Conservation (phyloP, 768 basidiomycete genomes). For the Suillus spraguei region DNA sequence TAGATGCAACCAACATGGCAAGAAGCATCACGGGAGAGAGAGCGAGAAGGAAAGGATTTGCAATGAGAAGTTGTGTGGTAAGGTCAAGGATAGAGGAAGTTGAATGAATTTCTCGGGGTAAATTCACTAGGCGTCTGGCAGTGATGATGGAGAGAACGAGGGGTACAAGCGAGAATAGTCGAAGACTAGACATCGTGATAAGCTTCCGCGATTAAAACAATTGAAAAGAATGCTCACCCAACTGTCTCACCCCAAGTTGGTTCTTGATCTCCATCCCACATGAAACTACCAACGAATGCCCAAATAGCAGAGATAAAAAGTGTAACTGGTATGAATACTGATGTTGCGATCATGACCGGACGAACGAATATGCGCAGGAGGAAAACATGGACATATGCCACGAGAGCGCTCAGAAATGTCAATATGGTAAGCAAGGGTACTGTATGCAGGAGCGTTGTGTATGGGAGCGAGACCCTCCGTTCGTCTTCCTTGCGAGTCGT, state of each 20-base stretch:
- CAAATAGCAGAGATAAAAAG: constrained; percentile 76
- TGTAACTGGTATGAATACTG: constrained; percentile 73
- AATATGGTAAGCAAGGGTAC: constrained; percentile 76
- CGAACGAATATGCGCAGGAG: constrained; percentile 81
- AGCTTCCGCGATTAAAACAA: constrained; percentile 18
- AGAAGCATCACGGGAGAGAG: constrained; percentile 78
- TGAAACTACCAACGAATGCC: constrained; percentile 82
- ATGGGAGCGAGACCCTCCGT: constrained; percentile 44
- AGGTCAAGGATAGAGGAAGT: constrained; percentile 60
- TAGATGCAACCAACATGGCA: constrained; percentile 61
- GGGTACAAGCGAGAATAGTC: constrained; percentile 78
- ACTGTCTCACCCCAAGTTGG: constrained; percentile 84
- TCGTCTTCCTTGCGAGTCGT: constrained; percentile 35
- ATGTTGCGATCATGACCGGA: constrained; percentile 80
- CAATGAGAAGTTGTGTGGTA: constrained; percentile 68
- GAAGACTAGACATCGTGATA: constrained; percentile 47
- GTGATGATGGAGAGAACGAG: constrained; percentile 70
- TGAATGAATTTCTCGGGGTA: constrained; percentile 71
- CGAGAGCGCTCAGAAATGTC: constrained; percentile 67
- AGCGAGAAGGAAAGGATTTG: constrained; percentile 73
- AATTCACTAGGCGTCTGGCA: constrained; percentile 66
- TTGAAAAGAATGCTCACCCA: constrained; percentile 51
- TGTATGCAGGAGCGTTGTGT: constrained; percentile 74
- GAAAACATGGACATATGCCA: constrained; percentile 74
- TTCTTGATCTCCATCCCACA: constrained; percentile 52